These are phyloP conservation scores for Globisporangium alternatum DNA, from an alignment of 352 stramenopile genomes.

Conservation along the genomic window DNA sequence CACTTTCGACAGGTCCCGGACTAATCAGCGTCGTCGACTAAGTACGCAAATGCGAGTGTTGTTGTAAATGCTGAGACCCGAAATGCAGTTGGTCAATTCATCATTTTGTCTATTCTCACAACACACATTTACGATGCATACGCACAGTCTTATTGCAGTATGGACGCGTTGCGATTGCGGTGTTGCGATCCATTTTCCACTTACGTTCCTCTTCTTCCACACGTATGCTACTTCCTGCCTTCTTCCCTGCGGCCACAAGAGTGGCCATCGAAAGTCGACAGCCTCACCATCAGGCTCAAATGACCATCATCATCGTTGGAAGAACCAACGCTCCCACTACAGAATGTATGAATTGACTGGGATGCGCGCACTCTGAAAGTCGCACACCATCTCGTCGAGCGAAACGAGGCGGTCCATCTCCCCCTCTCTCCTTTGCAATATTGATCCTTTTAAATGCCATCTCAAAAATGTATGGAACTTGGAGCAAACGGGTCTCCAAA, in stretches of 20 bases:
- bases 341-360: slow-evolving; percentile 17
- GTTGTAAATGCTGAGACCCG: no score
- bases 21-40: not conserved
- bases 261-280: not conserved
- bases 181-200: not conserved
- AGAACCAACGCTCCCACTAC: slow-evolving; percentile 1
- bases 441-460: not conserved
- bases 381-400: not conserved
- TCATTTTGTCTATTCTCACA: no score
- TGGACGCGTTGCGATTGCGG: no score
- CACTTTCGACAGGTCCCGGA: not conserved
- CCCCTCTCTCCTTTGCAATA: not conserved
- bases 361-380: not conserved
- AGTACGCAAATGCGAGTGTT: not conserved
- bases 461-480: not conserved
- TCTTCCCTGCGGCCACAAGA: not conserved
- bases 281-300: not conserved
- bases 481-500: not conserved
- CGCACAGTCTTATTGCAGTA: no score
- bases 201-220: not conserved
- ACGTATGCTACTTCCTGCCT: not conserved
- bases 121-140: not conserved
- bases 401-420: not conserved
- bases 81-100: not conserved
- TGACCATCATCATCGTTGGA: slow-evolving; percentile 4